A percentile compares a stretch with the other conserved stretches of the same genome.
phyloP scores from a whole-genome alignment of 2,329 filamentous ascomycete species.

The Magnaporthiopsis incrustans region DNA sequence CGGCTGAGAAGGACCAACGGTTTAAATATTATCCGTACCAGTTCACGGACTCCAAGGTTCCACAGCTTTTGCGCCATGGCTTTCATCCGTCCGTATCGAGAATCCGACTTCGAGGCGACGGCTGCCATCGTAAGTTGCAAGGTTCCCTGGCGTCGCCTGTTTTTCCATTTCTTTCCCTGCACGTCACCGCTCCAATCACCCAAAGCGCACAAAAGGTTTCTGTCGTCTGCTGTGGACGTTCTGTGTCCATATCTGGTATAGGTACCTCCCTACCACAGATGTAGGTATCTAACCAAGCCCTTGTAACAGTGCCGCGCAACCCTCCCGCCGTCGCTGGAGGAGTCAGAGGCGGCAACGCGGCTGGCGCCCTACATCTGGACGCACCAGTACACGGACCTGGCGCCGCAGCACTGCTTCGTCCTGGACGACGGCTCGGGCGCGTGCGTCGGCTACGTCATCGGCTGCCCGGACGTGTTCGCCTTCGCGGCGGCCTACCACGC shows the following conservation, averaged over 20 bases:
- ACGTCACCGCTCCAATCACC: not conserved
- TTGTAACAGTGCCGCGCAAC: slow-evolving; percentile 36
- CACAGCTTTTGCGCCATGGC: slow-evolving; percentile 25
- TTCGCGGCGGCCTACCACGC: slow-evolving; percentile 29
- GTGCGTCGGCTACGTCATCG: slow-evolving; percentile 43
- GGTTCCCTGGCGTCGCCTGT: too few relatives aligned
- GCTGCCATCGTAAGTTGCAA: slow-evolving; percentile 30
- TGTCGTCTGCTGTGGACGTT: too few relatives aligned
- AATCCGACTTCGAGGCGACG: slow-evolving; percentile 30
- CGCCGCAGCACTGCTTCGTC: slow-evolving; percentile 35
- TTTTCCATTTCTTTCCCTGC: too few relatives aligned
- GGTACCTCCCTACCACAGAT: too few relatives aligned
- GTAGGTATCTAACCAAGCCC: too few relatives aligned
- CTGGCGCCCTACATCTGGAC: slow-evolving; percentile 43
- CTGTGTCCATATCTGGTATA: too few relatives aligned
- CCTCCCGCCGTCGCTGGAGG: slow-evolving; percentile 32
- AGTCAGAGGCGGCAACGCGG: slow-evolving; percentile 24
- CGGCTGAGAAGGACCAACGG: not conserved
- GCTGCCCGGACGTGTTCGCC: slow-evolving; percentile 32
- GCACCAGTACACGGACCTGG: slow-evolving; percentile 40
- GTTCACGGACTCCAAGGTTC: not conserved
- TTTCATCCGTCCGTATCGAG: slow-evolving; percentile 33
- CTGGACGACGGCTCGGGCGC: slow-evolving; percentile 37
- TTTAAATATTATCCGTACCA: not conserved
- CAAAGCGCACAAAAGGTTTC: not conserved